Percentiles rank a stretch among this genome's conserved stretches.
Conservation (phyloP, 1,284 basidiomycete species). For the Sphaerobolus stellatus region DNA sequence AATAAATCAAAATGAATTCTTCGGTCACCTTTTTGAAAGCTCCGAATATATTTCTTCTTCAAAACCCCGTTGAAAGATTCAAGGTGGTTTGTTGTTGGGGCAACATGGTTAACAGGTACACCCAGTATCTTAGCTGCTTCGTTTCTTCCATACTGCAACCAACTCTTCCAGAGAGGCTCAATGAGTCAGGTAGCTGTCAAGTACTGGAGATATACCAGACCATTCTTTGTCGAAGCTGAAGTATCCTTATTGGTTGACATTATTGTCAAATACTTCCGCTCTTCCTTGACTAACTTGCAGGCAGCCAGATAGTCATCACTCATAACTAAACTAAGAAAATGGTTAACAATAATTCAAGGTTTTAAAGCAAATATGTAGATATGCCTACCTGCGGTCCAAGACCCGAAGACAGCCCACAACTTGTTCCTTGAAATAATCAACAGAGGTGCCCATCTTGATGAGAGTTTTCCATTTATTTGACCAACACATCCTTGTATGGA, state of each 20-base stretch:
- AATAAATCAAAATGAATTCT: constrained; percentile 32
- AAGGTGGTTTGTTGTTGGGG: constrained; percentile 41
- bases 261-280: constrained; percentile 4
- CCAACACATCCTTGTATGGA: constrained; percentile 38
- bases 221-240: constrained; percentile 18
- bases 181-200: constrained; percentile 20
- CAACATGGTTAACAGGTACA: constrained; percentile 26
- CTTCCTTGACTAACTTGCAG: constrained; percentile 5
- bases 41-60: constrained; percentile 31
- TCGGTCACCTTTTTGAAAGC: constrained; percentile 27
- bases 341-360: not conserved
- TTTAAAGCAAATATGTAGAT: not conserved
- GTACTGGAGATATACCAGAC: constrained; percentile 17
- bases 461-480: constrained; percentile 26
- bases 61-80: constrained; percentile 40
- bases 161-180: constrained; percentile 25
- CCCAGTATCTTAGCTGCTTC: constrained; percentile 25
- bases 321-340: not conserved
- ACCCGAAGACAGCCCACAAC: not conserved
- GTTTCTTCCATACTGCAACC: constrained; percentile 28
- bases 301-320: not conserved
- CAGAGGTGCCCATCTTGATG: not conserved
- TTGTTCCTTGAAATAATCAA: not conserved
- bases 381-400: not conserved
- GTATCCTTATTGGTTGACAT: no score